Conservation (phyloP, 768 basidiomycete genomes). For the Termitomyces bulborhizus region DNA sequence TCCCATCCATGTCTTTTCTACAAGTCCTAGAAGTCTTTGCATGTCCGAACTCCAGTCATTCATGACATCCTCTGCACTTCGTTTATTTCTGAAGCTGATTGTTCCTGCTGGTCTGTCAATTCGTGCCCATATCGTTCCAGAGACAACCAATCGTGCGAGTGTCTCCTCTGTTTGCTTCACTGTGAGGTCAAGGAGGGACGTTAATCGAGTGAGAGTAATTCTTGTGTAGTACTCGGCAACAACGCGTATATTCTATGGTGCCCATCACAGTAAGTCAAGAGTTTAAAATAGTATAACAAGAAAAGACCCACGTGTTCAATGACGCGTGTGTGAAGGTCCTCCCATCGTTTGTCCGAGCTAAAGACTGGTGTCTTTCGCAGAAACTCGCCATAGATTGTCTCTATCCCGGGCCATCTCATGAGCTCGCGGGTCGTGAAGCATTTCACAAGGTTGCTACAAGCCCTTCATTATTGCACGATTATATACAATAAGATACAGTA, state of each 20-base stretch:
- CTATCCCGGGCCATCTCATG: slow-evolving; percentile 96
- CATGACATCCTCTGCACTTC: slow-evolving; percentile 87
- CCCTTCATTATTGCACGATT: slow-evolving; percentile 8
- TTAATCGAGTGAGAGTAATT: slow-evolving; percentile 79
- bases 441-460: slow-evolving; percentile 82
- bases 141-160: slow-evolving; percentile 85
- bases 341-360: slow-evolving; percentile 74
- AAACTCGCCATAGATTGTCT: slow-evolving; percentile 79
- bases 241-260: slow-evolving; percentile 84
- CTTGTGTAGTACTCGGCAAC: slow-evolving; percentile 93
- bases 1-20: slow-evolving; percentile 99
- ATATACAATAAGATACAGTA: neutral
- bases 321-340: slow-evolving; percentile 91
- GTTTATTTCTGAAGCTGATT: slow-evolving; percentile 79
- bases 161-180: slow-evolving; percentile 80
- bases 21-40: slow-evolving; percentile 82
- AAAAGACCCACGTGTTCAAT: slow-evolving; percentile 81
- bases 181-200: slow-evolving; percentile 81
- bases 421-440: slow-evolving; percentile 90
- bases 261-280: neutral
- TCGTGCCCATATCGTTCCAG: slow-evolving; percentile 89
- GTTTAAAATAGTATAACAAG: neutral
- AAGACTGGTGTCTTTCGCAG: slow-evolving; percentile 81
- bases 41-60: slow-evolving; percentile 99
- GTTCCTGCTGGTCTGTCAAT: slow-evolving; percentile 90